phyloP scores from a whole-genome alignment of 805 yeast species.

The Schwanniomyces vanrijiae region DNA sequence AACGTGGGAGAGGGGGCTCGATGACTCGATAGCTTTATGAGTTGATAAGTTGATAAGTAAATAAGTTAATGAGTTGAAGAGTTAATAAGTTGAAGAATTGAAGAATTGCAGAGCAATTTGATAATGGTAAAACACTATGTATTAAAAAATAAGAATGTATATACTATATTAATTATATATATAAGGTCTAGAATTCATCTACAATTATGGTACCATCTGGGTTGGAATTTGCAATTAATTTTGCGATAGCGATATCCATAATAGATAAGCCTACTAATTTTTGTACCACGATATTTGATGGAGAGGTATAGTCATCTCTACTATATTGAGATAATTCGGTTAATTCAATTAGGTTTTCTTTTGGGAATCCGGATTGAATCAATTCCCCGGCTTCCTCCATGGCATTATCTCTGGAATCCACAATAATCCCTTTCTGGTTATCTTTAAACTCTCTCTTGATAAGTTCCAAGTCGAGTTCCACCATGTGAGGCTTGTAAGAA shows the following conservation, averaged over 20 bases:
- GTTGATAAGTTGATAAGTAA: too few relatives aligned
- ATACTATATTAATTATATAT: not conserved
- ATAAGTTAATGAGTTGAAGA: too few relatives aligned
- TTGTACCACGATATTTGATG: constrained; percentile 22
- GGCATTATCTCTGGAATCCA: constrained; percentile 60
- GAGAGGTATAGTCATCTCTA: constrained; percentile 7
- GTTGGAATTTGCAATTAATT: constrained; percentile 30
- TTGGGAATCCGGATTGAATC: constrained; percentile 43
- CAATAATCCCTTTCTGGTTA: constrained; percentile 46
- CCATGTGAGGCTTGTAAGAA: constrained; percentile 67
- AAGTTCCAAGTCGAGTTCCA: constrained; percentile 52
- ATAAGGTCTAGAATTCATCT: constrained; percentile 8
- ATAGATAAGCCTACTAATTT: constrained; percentile 65
- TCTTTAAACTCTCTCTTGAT: constrained; percentile 30
- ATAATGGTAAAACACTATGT: too few relatives aligned
- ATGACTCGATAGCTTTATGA: too few relatives aligned
- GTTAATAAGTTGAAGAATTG: too few relatives aligned
- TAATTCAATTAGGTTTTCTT: constrained; percentile 45
- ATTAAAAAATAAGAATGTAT: not conserved
- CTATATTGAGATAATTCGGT: constrained; percentile 32
- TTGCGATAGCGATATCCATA: constrained; percentile 57
- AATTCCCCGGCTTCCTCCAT: constrained; percentile 66
- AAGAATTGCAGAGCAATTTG: too few relatives aligned
- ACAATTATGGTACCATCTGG: constrained; percentile 11
- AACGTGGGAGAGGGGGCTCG: not conserved